Percentiles rank a stretch among this genome's conserved stretches.
These are phyloP conservation scores for Ogataea hybrid DNA, from an alignment of 1,139 yeast genomes.

Conservation along the genomic window DNA sequence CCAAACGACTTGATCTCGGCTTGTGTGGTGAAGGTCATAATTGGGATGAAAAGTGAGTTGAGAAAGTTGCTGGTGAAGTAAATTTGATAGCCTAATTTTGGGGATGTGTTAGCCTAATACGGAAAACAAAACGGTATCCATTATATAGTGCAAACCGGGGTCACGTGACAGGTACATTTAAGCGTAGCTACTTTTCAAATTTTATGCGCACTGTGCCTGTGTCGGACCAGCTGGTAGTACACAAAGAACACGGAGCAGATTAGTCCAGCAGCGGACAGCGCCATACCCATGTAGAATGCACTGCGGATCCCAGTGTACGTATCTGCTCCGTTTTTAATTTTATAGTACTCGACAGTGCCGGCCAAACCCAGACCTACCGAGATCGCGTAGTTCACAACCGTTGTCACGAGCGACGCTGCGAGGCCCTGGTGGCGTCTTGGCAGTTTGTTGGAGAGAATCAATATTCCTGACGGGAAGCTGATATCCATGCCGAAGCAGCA, in stretches of 20 bases:
- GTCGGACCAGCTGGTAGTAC: slow-evolving; percentile 7
- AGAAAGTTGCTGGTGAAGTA: background rate
- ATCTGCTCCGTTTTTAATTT: slow-evolving; percentile 34
- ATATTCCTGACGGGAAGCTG: slow-evolving; percentile 62
- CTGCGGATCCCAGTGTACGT: slow-evolving; percentile 40
- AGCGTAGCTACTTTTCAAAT: too few relatives aligned
- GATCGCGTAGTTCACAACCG: slow-evolving; percentile 61
- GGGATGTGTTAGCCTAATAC: slow-evolving; percentile 1
- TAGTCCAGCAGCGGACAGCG: slow-evolving; percentile 36
- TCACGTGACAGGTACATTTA: background rate
- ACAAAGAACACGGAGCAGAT: slow-evolving; percentile 30
- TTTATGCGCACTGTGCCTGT: background rate
- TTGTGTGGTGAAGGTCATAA: slow-evolving; percentile 52
- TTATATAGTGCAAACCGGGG: background rate
- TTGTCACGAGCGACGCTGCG: slow-evolving; percentile 62
- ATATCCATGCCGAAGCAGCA: slow-evolving; percentile 63
- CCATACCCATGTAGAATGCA: slow-evolving; percentile 51
- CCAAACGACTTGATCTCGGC: slow-evolving; percentile 67
- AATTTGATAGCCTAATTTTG: slow-evolving; percentile 2
- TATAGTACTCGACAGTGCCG: slow-evolving; percentile 54
- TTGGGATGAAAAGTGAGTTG: background rate
- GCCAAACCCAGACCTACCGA: slow-evolving; percentile 65
- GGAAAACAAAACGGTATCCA: background rate
- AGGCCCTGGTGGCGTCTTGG: slow-evolving; percentile 59
- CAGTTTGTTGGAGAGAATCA: slow-evolving; percentile 48